Base-by-base conservation (phyloP, 2,329 filamentous ascomycete species). In the Thielaviopsis musarum region DNA sequence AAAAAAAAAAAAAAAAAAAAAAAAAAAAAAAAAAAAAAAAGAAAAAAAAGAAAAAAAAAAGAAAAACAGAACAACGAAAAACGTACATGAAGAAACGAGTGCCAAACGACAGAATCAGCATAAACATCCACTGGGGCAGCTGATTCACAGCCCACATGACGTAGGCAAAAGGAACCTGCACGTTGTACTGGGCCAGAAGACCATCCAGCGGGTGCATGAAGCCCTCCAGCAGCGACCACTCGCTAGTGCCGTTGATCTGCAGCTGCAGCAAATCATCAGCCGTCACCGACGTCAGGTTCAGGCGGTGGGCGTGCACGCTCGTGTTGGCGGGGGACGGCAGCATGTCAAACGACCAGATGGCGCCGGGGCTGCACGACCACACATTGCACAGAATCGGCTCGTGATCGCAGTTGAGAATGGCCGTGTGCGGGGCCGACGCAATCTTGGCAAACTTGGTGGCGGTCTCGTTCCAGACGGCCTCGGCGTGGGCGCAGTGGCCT, bases 121-220 rank as follows among this genome's bases (percentile, higher is more conserved):
- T 91, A 67, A 89, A 83, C 59, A 81, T 72, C 87, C 87, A 91
- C 74, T 84, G 82, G 61, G 87, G 80, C 61, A 88, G 71, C 55
- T 85, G 72, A 66, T 78, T 76, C 66, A 87, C 81, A 64, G 75
- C 75, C 80, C 81, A 89, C 65, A 88, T 75, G 57, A 78, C 65
- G 68, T 87, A 90, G 60, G 78, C 87, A 52, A 85, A 71, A 48
- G 85, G 84, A 57, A 85, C 71, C 34, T 78, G 74, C 30, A 88
- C 66, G 64, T 79, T 77, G 64, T 80, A 77, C 73, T 86, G 71
- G 62, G 81, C 82, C 51, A 87, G 72, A 62, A 74, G 71, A 63
- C 87, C 85, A 66, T 88, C 80, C 68, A 89, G 85, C 62, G 87
- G 87, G 70, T 91, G 87, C 76, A 87, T 89, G 67, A 77, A 75